These are phyloP conservation scores for Pichia sp. DNA, from an alignment of 1,139 yeast species.

Conservation along the genomic window DNA sequence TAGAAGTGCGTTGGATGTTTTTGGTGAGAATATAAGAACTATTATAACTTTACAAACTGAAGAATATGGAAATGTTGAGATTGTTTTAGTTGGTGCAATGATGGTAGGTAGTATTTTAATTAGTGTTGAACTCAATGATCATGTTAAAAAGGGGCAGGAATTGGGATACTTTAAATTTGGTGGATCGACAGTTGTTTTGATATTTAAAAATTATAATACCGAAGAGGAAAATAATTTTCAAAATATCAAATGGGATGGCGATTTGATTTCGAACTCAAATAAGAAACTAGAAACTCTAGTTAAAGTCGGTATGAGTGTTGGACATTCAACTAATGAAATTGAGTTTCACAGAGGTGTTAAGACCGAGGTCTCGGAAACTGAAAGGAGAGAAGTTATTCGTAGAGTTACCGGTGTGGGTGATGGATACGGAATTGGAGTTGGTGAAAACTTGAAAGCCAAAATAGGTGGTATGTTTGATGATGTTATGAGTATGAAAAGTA, in stretches of 20 bases:
- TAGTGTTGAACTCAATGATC: slow-evolving; percentile 57
- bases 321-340: slow-evolving; percentile 51
- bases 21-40: slow-evolving; percentile 82
- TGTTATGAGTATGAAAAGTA: slow-evolving; percentile 12
- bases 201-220: slow-evolving; percentile 37
- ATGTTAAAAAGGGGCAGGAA: slow-evolving; percentile 66
- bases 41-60: slow-evolving; percentile 69
- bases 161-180: slow-evolving; percentile 94
- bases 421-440: slow-evolving; percentile 5
- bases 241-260: slow-evolving; percentile 57
- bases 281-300: slow-evolving; percentile 75
- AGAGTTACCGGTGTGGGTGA: slow-evolving; percentile 17
- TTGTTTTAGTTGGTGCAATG: slow-evolving; percentile 94
- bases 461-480: slow-evolving; percentile 15
- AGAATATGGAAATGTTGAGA: slow-evolving; percentile 67
- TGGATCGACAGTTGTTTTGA: slow-evolving; percentile 74
- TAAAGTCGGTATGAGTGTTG: slow-evolving; percentile 87
- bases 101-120: slow-evolving; percentile 91
- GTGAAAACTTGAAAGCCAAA: slow-evolving; percentile 10
- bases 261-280: slow-evolving; percentile 59
- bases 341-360: slow-evolving; percentile 38
- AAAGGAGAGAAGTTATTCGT: slow-evolving; percentile 12
- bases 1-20: slow-evolving; percentile 80
- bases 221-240: neutral
- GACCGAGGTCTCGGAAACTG: slow-evolving; percentile 11